Percentiles rank a stretch among this genome's conserved stretches.
These are phyloP conservation scores for Phlebiopsis gigantea DNA, from an alignment of 768 basidiomycete genomes.

Conservation along the genomic window DNA sequence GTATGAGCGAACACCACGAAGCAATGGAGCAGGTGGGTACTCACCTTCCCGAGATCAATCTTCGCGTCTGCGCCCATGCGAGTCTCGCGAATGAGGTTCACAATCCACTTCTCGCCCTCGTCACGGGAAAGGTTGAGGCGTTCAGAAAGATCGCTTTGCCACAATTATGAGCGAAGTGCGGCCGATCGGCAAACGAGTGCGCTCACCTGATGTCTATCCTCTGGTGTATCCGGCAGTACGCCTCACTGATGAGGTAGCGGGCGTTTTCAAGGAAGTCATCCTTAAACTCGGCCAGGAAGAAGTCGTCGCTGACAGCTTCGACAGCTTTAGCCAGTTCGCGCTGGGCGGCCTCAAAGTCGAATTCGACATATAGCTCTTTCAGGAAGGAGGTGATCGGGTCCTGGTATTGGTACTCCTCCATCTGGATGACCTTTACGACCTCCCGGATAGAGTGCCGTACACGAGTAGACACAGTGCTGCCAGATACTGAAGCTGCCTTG, in stretches of 20 bases:
- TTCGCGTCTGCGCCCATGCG: slow-evolving; percentile 96
- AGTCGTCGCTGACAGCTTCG: slow-evolving; percentile 83
- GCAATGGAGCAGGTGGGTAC: slow-evolving; percentile 10
- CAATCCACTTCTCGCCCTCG: slow-evolving; percentile 99
- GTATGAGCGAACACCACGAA: slow-evolving; percentile 11
- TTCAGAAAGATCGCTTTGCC: slow-evolving; percentile 77
- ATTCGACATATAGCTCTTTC: slow-evolving; percentile 90
- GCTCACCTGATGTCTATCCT: slow-evolving; percentile 80
- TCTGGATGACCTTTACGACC: slow-evolving; percentile 89
- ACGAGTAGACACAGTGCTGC: slow-evolving; percentile 53
- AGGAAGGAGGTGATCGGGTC: slow-evolving; percentile 93
- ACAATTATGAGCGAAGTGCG: neutral
- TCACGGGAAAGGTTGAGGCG: slow-evolving; percentile 89
- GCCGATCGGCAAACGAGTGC: neutral
- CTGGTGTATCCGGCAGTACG: slow-evolving; percentile 96
- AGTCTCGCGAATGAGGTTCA: slow-evolving; percentile 97
- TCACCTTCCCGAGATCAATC: slow-evolving; percentile 92
- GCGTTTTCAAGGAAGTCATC: slow-evolving; percentile 98
- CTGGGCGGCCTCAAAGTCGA: slow-evolving; percentile 95
- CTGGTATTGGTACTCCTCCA: slow-evolving; percentile 93
- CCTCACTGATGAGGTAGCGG: slow-evolving; percentile 92
- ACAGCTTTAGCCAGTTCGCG: slow-evolving; percentile 72
- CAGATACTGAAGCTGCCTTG: slow-evolving; percentile 47
- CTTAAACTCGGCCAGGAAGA: slow-evolving; percentile 86
- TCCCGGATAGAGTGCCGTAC: slow-evolving; percentile 87